phyloP scores from a whole-genome alignment of 2,329 filamentous ascomycete species.

The Nigrograna mackinnonii region DNA sequence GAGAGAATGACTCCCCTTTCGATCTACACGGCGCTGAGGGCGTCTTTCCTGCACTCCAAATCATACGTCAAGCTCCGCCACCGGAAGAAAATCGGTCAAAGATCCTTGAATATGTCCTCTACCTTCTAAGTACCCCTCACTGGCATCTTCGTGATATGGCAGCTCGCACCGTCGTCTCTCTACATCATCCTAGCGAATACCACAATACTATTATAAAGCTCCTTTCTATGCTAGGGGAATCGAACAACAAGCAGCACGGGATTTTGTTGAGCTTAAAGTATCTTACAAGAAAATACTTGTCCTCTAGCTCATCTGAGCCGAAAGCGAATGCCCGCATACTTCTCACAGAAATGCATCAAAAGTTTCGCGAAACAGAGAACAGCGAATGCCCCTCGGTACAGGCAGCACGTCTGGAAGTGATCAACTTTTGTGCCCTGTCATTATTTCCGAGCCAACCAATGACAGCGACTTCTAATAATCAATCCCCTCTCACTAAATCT shows the following conservation, averaged over 20 bases:
- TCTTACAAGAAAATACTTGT: slow-evolving; percentile 26
- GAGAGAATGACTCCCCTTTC: slow-evolving; percentile 27
- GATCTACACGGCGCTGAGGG: slow-evolving; percentile 58
- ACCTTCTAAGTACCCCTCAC: slow-evolving; percentile 68
- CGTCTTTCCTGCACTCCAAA: slow-evolving; percentile 82
- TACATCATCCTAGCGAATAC: slow-evolving; percentile 30
- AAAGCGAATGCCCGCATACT: too few species aligned
- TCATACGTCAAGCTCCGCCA: slow-evolving; percentile 72
- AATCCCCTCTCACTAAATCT: too few species aligned
- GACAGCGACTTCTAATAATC: too few species aligned
- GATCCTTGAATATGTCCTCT: slow-evolving; percentile 62
- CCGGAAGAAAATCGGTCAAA: slow-evolving; percentile 60
- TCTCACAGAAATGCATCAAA: too few species aligned
- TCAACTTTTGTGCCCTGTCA: too few species aligned
- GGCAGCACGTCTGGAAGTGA: too few species aligned
- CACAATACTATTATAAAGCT: slow-evolving; percentile 21
- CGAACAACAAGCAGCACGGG: slow-evolving; percentile 35
- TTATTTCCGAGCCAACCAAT: too few species aligned
- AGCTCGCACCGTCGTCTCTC: slow-evolving; percentile 64
- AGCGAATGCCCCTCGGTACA: too few species aligned
- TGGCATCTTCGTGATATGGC: slow-evolving; percentile 86
- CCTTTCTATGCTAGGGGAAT: slow-evolving; percentile 11
- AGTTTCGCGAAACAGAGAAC: too few species aligned
- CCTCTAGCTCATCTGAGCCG: too few species aligned
- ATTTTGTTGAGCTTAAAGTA: slow-evolving; percentile 35